These are phyloP conservation scores for Aspergillus sp. DNA, from an alignment of 2,329 filamentous ascomycete genomes.

Conservation along the genomic window DNA sequence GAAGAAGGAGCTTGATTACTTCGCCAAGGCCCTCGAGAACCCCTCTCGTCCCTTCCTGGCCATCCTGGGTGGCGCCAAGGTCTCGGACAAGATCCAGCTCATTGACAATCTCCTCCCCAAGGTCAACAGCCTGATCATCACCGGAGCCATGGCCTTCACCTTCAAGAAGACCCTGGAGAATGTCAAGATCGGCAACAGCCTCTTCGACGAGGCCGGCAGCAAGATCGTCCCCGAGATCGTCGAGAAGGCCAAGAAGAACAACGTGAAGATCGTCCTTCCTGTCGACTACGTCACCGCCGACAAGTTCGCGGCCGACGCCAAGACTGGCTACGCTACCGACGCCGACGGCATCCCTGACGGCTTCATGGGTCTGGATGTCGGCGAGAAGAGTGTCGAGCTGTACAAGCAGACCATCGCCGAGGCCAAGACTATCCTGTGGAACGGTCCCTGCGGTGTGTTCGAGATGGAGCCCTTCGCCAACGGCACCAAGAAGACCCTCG, in stretches of 20 bases:
- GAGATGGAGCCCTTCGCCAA: slow-evolving; percentile 93
- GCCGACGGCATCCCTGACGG: slow-evolving; percentile 88
- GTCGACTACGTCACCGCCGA: slow-evolving; percentile 95
- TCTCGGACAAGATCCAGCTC: slow-evolving; percentile 99
- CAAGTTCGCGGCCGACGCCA: slow-evolving; percentile 85
- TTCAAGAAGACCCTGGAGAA: slow-evolving; percentile 98
- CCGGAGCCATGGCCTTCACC: slow-evolving; percentile 98
- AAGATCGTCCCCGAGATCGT: slow-evolving; percentile 86
- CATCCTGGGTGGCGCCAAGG: slow-evolving; percentile 96
- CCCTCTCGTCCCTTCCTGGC: slow-evolving; percentile 95
- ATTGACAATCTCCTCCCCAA: slow-evolving; percentile 99
- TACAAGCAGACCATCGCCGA: slow-evolving; percentile 85
- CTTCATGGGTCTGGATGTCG: slow-evolving; percentile 97
- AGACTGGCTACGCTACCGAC: slow-evolving; percentile 78
- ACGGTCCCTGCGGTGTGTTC: slow-evolving; percentile 95
- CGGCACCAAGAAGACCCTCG: slow-evolving; percentile 88
- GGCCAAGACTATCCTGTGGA: slow-evolving; percentile 97
- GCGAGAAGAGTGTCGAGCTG: slow-evolving; percentile 79
- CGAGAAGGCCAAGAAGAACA: slow-evolving; percentile 94
- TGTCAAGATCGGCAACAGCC: slow-evolving; percentile 81
- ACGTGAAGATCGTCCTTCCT: slow-evolving; percentile 90
- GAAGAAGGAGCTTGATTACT: slow-evolving; percentile 99
- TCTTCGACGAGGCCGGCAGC: slow-evolving; percentile 91
- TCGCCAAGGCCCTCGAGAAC: slow-evolving; percentile 90
- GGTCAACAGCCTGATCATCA: slow-evolving; percentile 94